Evolutionary conservation across 192 early-diverging fungal species (phyloP), one percentile per base, ranked within the genome.

Genomic region (Pilaira anomala): DNA sequence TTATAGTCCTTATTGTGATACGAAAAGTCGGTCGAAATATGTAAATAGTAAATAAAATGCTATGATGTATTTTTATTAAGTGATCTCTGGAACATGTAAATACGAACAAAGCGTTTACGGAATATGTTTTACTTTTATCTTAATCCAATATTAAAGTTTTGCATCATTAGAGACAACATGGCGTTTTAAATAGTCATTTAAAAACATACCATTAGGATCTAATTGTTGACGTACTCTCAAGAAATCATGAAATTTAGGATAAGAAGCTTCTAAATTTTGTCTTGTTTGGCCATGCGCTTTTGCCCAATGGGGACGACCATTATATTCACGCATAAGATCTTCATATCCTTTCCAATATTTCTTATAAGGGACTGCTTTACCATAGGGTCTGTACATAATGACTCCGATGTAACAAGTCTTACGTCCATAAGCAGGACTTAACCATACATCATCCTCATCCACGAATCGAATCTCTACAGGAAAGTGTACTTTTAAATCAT

Each of bases 231-330:
- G 80, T 25, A 89, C 63, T 40, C 60, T 33, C 21, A 77, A 44
- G 69, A 89, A 92, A 29, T 82, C 76, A 21, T 72, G 46, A 59
- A 90, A 81, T 59, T 78, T 79, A 7, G 90, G 90, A 62, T 92
- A 92, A 0, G 77, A 63, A 14, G 67, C 54, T 28, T 63, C 65
- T 29, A 92, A 66, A 9, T 84, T 81, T 19, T 69, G 61, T 46
- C 69, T 69, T 29, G 74, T 66, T 71, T 88, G 85, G 25, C 67
- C 66, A 63, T 92, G 90, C 0, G 82, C 79, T 67, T 90, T 90
- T 54, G 88, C 90, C 90, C 90, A 92, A 57, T 92, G 88, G 41
- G 90, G 90, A 16, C 88, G 72, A 0, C 90, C 90, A 7, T 64
- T 69, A 19, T 78, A 79, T 1, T 75, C 71, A 19, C 84, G 69